Base-by-base conservation (phyloP, 805 yeast species). In the Saturnispora hagleri region DNA sequence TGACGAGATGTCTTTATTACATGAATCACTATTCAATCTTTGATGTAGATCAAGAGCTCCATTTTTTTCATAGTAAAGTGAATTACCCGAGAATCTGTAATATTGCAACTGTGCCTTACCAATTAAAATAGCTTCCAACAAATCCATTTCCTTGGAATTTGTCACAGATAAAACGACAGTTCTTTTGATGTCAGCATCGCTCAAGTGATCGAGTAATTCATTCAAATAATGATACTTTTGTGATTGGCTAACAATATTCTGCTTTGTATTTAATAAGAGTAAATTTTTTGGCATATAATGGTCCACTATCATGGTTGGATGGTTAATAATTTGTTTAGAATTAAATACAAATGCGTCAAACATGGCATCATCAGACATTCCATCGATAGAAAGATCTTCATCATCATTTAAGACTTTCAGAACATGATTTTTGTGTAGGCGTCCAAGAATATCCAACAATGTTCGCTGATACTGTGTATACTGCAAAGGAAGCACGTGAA, bases 211-310 rank as follows among this genome's bases (percentile, higher is more conserved):
- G 20, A 79, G 59, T 3, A 84, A 57, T 36, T 72, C 66, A 58
- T 83, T 81, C 55, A 84, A 72, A 45, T 75, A 68, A 53, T 68
- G 69, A 53, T 83, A 79, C 58, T 85, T 85, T 28, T 82, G 86
- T 20, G 86, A 78, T 9, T 81, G 70, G 42, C 66, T 65, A 42
- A 73, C 67, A 47, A 84, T 66, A 46, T 76, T 64, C 50, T 77
- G 81, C 53, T 78, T 83, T 1, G 85, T 72, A 56, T 83, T 86
- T 81, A 81, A 77, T 38, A 84, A 67, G 15, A 86, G 62, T 55
- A 85, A 67, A 51, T 82, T 83, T 57, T 80, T 80, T 7, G 93
- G 89, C 63, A 85, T 81, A 58, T 80, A 86, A 64, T 86, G 93
- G 57, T 84, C 86, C 31, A 86, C 90, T 43, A 86, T 63, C 40